Percentiles rank a stretch among this genome's conserved stretches.
Evolutionary conservation across 495 filamentous ascomycete genomes (phyloP).

Genomic region (Xylaria castorea): DNA sequence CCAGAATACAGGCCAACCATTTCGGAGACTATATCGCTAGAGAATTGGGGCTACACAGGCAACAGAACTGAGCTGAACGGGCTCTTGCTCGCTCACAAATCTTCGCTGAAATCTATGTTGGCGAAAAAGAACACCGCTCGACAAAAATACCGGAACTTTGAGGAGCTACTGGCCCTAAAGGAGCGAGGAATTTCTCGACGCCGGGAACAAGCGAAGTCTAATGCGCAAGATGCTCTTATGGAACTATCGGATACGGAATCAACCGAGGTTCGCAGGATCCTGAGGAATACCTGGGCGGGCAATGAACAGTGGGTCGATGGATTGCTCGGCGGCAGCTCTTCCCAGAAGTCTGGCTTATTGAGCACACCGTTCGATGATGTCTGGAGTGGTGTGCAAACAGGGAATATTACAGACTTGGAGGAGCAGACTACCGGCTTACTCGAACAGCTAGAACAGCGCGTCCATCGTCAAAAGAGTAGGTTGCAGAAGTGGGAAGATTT

Average conservation of each 20-base stretch:
- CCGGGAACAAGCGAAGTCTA: constrained; percentile 48
- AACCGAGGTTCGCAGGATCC: constrained; percentile 53
- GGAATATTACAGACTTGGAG: constrained; percentile 58
- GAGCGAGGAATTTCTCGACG: constrained; percentile 50
- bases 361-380: constrained; percentile 68
- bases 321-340: constrained; percentile 67
- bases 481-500: constrained; percentile 77
- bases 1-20: constrained; percentile 46
- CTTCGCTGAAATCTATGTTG: constrained; percentile 61
- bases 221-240: constrained; percentile 26
- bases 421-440: constrained; percentile 56
- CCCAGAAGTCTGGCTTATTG: constrained; percentile 66
- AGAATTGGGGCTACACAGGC: constrained; percentile 62
- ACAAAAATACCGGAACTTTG: constrained; percentile 61
- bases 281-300: constrained; percentile 78
- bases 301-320: constrained; percentile 70
- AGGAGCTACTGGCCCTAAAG: constrained; percentile 61
- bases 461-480: constrained; percentile 66
- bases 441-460: constrained; percentile 66
- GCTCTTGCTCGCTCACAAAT: constrained; percentile 75
- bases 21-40: constrained; percentile 67
- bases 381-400: constrained; percentile 66
- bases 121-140: constrained; percentile 62
- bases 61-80: constrained; percentile 68
- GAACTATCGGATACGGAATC: constrained; percentile 48